These are phyloP conservation scores for Themeda triandra DNA, from an alignment of 176 grass and related monocot species.

Conservation along the genomic window DNA sequence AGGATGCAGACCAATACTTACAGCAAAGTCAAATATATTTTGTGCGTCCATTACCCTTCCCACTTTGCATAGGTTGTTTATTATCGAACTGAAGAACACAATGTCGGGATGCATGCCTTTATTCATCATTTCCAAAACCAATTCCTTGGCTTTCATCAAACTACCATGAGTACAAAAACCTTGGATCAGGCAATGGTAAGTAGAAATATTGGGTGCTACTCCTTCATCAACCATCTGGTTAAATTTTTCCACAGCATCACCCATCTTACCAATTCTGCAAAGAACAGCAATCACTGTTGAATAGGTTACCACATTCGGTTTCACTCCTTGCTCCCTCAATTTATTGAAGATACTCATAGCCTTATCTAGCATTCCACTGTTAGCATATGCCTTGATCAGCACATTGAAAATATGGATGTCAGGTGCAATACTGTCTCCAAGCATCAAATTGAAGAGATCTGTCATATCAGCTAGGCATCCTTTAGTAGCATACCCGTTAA, in stretches of 20 bases:
- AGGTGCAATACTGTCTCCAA: not conserved
- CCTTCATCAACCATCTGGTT: slow-evolving; percentile 3
- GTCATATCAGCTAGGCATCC: not conserved
- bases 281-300: not conserved
- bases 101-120: not conserved
- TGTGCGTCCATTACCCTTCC: too few species aligned
- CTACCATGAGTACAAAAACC: slow-evolving; percentile 14
- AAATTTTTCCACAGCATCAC: not conserved
- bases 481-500: not conserved
- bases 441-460: slow-evolving; percentile 10
- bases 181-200: not conserved
- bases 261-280: not conserved
- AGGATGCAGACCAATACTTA: too few species aligned
- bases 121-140: slow-evolving; percentile 21
- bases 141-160: slow-evolving; percentile 16
- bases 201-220: too few species aligned
- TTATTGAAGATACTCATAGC: not conserved
- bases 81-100: too few species aligned
- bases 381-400: slow-evolving; percentile 17
- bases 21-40: too few species aligned
- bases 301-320: not conserved
- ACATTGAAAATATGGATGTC: not conserved
- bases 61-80: too few species aligned
- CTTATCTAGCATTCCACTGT: not conserved
- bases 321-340: slow-evolving; percentile 10